These are phyloP conservation scores for Lachnellula willkommii DNA, from an alignment of 2,329 filamentous ascomycete species.

Conservation along the genomic window DNA sequence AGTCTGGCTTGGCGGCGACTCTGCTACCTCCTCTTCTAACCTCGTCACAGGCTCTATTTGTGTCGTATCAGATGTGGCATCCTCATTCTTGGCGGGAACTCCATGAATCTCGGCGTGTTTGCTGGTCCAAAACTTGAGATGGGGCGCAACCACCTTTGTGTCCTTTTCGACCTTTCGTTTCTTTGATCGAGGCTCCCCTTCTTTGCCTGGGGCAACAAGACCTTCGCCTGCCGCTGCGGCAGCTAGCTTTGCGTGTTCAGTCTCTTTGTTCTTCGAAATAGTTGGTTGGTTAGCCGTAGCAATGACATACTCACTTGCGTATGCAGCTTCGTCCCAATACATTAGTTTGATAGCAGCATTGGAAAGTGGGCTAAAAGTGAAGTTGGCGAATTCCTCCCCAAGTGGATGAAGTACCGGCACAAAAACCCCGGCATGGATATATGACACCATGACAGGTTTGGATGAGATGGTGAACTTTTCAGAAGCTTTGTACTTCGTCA, in stretches of 20 bases:
- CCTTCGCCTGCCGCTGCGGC: conserved; percentile 34
- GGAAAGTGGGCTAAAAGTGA: conserved; percentile 65
- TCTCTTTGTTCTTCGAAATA: conserved; percentile 23
- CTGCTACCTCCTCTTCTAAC: conserved; percentile 18
- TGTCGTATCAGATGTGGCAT: conserved; percentile 27
- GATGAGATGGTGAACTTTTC: conserved; percentile 75
- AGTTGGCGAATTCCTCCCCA: conserved; percentile 50
- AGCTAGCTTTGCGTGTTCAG: conserved; percentile 33
- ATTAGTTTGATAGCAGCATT: conserved; percentile 63
- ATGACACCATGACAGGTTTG: conserved; percentile 63
- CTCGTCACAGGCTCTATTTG: conserved; percentile 5
- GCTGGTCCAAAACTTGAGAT: conserved; percentile 67
- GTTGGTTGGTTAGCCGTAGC: conserved; percentile 45
- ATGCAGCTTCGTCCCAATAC: conserved; percentile 73
- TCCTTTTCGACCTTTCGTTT: conserved; percentile 52
- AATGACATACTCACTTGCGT: conserved; percentile 59
- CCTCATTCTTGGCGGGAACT: conserved; percentile 36
- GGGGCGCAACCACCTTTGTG: conserved; percentile 51
- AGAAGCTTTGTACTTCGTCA: conserved; percentile 65
- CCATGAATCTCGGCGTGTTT: conserved; percentile 63
- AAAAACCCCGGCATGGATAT: conserved; percentile 81
- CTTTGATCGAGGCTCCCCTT: conserved; percentile 39
- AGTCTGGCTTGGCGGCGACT: conserved; percentile 44
- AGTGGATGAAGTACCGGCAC: conserved; percentile 61
- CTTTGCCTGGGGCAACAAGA: conserved; percentile 32